These are phyloP conservation scores for Phytophthora colocasiae DNA, from an alignment of 352 stramenopile species.

Conservation along the genomic window DNA sequence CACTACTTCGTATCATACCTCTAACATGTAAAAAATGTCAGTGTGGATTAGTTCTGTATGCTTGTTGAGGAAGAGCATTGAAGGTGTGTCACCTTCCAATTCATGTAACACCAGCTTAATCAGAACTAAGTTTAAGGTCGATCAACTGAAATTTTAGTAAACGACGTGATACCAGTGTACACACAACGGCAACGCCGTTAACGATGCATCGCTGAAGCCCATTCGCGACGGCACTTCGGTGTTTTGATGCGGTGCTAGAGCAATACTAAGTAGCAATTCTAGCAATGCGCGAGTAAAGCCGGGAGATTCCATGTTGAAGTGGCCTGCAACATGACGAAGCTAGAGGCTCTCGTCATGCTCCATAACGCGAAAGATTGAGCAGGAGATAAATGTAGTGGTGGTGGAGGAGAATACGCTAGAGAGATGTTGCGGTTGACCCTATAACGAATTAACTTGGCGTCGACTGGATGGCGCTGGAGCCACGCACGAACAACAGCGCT, in stretches of 20 bases:
- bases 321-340: constrained; percentile 16
- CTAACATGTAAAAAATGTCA: neutral
- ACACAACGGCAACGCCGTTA: neutral
- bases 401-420: neutral
- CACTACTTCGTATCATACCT: neutral
- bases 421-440: neutral
- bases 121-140: neutral
- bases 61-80: too few relatives aligned
- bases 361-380: constrained; percentile 17
- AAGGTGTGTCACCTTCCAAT: too few relatives aligned
- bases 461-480: neutral
- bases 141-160: constrained; percentile 9
- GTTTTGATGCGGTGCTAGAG: constrained; percentile 12
- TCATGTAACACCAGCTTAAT: neutral
- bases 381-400: neutral
- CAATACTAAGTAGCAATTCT: constrained; percentile 11
- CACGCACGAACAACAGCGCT: constrained; percentile 22
- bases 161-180: neutral
- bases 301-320: constrained; percentile 32
- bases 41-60: neutral
- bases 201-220: constrained; percentile 8
- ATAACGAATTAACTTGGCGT: too few relatives aligned
- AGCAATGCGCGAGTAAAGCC: constrained; percentile 23
- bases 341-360: constrained; percentile 17
- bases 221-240: constrained; percentile 3